Evolutionary conservation across 306 rosid genomes (phyloP), one percentile per base, ranked within the genome.

Genomic region (Malus fusca): DNA sequence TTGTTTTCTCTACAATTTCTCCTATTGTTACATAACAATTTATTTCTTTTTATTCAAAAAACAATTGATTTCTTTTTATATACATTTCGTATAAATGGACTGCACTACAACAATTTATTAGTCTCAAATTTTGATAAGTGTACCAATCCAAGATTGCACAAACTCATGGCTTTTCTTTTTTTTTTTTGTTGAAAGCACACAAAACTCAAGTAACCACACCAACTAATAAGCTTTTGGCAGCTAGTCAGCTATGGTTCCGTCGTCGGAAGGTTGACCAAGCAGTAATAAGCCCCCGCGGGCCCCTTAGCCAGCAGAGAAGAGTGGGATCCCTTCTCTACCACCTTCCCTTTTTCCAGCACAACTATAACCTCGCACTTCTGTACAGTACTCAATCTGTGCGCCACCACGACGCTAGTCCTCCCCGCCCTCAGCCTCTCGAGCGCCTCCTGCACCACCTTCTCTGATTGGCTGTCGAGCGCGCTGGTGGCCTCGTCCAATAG

Each of bases 401-500:
- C 87, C 77, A 88, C 88, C 64, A 84, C 84, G 46, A 88, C 75
- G 5, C 90, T 84, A 3, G 90, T 88, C 44, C 88, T 84, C 56
- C 88, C 88, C 52, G 68, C 63, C 90, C 79, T 82, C 28, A 80
- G 65, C 10, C 71, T 76, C 64, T 68, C 85, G 51, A 88, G 30
- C 1, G 87, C 89, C 0, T 82, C 88, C 60, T 86, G 90, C 40
- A 86, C 86, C 23, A 77, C 70, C 71, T 66, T 83, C 73, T 88
- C 89, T 3, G 89, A 85, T 7, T 81, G 81, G 21, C 75, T 78
- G 52, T 86, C 90, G 0, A 88, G 71, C n/a, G 88, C 90, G 55
- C 90, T 88, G 8, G 92, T 88, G 7, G 87, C 92, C 77, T 86
- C 90, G n/a, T 88, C 88, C 22, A 86, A 42, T 0, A 86, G 58